These are phyloP conservation scores for Xanthoparmelia taractica DNA, from an alignment of 495 filamentous ascomycete species.

Conservation along the genomic window DNA sequence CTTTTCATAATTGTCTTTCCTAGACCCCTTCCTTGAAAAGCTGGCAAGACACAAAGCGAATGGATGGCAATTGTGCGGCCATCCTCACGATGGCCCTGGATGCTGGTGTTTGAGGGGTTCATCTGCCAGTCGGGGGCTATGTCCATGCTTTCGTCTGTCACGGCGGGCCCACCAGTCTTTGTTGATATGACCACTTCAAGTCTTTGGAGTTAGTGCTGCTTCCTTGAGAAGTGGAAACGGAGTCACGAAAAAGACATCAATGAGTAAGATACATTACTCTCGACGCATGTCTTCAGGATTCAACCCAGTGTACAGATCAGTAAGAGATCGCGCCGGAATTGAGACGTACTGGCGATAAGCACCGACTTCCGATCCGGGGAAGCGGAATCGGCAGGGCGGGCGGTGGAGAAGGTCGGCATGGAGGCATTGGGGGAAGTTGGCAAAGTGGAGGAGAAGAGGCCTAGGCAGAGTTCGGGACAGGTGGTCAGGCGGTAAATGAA, in stretches of 20 bases:
- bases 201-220: constrained; percentile 25
- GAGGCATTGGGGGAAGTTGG: constrained; percentile 39
- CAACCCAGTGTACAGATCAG: background rate
- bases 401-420: constrained; percentile 38
- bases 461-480: constrained; percentile 73
- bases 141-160: constrained; percentile 74
- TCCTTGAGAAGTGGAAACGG: background rate
- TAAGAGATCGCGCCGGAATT: background rate
- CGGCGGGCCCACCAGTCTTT: constrained; percentile 47
- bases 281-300: background rate
- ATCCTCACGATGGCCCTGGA: constrained; percentile 54
- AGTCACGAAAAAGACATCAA: background rate
- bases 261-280: background rate
- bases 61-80: constrained; percentile 74
- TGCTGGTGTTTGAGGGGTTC: constrained; percentile 7
- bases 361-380: constrained; percentile 46
- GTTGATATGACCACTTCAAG: constrained; percentile 60
- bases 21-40: constrained; percentile 64
- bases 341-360: constrained; percentile 49
- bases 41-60: constrained; percentile 69
- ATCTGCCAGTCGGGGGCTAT: constrained; percentile 57
- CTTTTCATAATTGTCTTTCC: constrained; percentile 69
- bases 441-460: constrained; percentile 59
- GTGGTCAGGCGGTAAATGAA: constrained; percentile 71
- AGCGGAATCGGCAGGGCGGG: constrained; percentile 43